Evolutionary conservation across 495 filamentous ascomycete species (phyloP), one percentile per base, ranked within the genome.

Genomic region (Aspergillus taichungensis): DNA sequence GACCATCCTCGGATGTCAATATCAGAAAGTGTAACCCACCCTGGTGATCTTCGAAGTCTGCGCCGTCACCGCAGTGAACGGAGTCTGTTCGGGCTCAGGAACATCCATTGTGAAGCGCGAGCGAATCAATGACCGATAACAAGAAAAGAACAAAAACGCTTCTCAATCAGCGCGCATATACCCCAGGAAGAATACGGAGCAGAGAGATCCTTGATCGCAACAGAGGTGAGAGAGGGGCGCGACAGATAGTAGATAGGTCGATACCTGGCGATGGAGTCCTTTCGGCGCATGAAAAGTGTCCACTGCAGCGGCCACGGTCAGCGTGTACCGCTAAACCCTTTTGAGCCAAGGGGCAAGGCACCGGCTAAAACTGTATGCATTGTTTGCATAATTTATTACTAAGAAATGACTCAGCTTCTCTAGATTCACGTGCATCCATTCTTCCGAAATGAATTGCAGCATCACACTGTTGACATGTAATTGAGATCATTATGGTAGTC

Each of bases 51-150:
- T 77, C 6, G 84, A 85, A 28, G 88, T 94, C 49, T 95, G 88
- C 61, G 86, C 83, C 56, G 78, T 82, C 61, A 94, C 83, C 45
- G 85, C 85, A 42, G 80, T 84, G 68, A 88, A 90, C 66, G 87
- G 85, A 62, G 83, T 87, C 69, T 83, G 76, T 31, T 90, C 85
- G 38, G 85, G 76, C 72, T 89, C 85, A 45, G 81, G 72, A 52
- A 79, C 76, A 68, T 91, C 84, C 87, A 92, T 92, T 46, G 56
- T 63, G 55, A 57, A 52, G 34, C 29, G 34, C 40, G 32, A 12
- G 49, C 13, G 37, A 41, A 8, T 12, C 24, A 39, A n/a, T 10
- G 37, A 29, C 32, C 14, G 28, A 30, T 27, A 31, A 49, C 42
- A 47, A 13, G 34, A 34, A 29, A 14, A 13, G 34, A 10, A 28